Base-by-base conservation (phyloP, 2,329 filamentous ascomycete genomes). In the Dryadomyces quercus-mongolicae region DNA sequence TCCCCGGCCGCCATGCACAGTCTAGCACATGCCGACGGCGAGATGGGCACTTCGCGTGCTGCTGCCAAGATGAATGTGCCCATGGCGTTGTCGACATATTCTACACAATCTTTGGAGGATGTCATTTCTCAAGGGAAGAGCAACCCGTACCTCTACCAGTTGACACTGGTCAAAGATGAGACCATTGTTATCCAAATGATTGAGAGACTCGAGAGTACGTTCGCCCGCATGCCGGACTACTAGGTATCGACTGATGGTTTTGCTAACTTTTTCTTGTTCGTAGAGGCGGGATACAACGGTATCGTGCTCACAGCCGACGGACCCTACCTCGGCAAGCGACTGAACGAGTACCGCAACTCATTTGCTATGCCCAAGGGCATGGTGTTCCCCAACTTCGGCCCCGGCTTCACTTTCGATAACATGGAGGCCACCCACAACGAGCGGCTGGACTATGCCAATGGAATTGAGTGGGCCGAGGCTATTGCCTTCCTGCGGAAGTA, bases 261-360 rank as follows among this genome's bases (percentile, higher is more conserved):
- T 13, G 16, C 16, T 13, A 42, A 42, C 5, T 5, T 42, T 42
- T 42, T 5, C n/a, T n/a, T n/a, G n/a, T n/a, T n/a, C n/a, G n/a
- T 46, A 47, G 51, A 21, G 20, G 45, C 51, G 18, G 43, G 48
- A 18, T 49, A 49, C 48, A 49, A 49, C 22, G 48, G 22, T 0
- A 64, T 81, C 5, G 72, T 81, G 40, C 61, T 82, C 2, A 74
- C 77, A 0, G 75, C 78, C 1, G 78, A 81, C 58, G 70, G 71
- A 0, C 77, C 78, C 0, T 70, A 77, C 1, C 67, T 81, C 0
- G 78, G 77, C 0, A 70, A 72, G 21, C 68, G 78, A 2, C 22
- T 49, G 7, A 49, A 49, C 18, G 48, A 49, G 48, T 40, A 49
- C 34, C 48, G 48, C 5, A 49, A 49, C 34, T n/a, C 13, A 3